These are phyloP conservation scores for Inonotus hispidus DNA, from an alignment of 1,284 basidiomycete genomes.

Conservation along the genomic window DNA sequence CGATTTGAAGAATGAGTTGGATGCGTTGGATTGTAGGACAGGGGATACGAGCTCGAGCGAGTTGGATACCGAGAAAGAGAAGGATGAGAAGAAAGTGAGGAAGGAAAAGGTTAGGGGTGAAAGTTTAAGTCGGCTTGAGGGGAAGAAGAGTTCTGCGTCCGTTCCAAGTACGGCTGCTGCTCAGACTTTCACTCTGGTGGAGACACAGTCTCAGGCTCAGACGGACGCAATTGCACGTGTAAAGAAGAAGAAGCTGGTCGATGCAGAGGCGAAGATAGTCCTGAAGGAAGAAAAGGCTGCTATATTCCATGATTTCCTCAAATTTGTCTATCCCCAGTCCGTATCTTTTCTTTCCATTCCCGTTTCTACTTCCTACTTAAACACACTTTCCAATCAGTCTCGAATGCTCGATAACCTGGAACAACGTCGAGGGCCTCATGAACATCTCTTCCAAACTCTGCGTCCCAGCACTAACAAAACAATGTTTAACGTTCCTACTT, in stretches of 20 bases:
- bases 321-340: constrained; percentile 81
- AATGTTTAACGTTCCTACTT: constrained; percentile 82
- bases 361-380: not conserved
- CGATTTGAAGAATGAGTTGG: constrained; percentile 12
- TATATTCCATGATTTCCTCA: constrained; percentile 82
- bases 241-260: constrained; percentile 27
- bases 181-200: not conserved
- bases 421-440: constrained; percentile 85
- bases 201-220: not conserved
- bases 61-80: not conserved
- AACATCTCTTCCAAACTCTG: constrained; percentile 83
- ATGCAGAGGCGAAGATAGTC: constrained; percentile 72
- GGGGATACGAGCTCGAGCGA: constrained; percentile 11
- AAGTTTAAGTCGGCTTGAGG: constrained; percentile 10
- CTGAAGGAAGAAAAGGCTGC: constrained; percentile 80
- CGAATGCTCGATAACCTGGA: constrained; percentile 89
- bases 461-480: constrained; percentile 71
- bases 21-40: not conserved
- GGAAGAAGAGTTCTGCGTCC: not conserved
- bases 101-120: not conserved
- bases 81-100: not conserved
- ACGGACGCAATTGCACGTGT: not conserved
- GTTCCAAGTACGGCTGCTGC: not conserved
- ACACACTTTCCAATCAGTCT: constrained; percentile 41
- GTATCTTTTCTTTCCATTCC: constrained; percentile 25